Evolutionary conservation across 345 rosid species (phyloP).

Genomic region (Corchorus capsularis): DNA sequence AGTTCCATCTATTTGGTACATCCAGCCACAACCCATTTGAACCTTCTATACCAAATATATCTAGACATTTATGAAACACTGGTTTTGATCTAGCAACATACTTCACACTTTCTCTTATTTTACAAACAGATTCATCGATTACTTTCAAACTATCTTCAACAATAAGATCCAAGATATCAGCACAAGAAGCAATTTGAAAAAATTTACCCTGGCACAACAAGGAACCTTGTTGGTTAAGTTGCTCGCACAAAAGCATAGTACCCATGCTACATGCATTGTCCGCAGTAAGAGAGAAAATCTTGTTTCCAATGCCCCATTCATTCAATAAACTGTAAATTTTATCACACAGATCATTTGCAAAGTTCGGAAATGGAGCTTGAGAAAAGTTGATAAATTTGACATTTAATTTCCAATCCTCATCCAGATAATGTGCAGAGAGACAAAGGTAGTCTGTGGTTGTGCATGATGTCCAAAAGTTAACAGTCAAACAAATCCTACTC

Average conservation of each 20-base stretch:
- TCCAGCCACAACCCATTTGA: not conserved
- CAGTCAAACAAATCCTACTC: not conserved
- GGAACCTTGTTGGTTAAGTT: not conserved
- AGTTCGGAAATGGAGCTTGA: not conserved
- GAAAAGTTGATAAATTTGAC: not conserved
- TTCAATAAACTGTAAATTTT: not conserved
- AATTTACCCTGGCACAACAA: not conserved
- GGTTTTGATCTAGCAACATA: not conserved
- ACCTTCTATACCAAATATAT: not conserved
- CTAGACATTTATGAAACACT: not conserved
- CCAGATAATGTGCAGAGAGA: not conserved
- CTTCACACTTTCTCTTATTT: not conserved
- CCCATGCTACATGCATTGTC: not conserved
- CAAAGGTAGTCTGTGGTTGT: not conserved
- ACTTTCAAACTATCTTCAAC: not conserved
- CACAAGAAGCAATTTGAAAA: not conserved
- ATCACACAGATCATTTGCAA: not conserved
- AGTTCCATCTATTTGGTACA: not conserved
- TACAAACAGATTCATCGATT: not conserved
- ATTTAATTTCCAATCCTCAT: not conserved
- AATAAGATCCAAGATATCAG: not conserved
- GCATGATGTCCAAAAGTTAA: not conserved
- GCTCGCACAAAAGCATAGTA: not conserved
- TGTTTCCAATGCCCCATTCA: not conserved
- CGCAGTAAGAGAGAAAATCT: not conserved